Conservation (phyloP, 2,329 filamentous ascomycete species). For the Fusarium piperis region DNA sequence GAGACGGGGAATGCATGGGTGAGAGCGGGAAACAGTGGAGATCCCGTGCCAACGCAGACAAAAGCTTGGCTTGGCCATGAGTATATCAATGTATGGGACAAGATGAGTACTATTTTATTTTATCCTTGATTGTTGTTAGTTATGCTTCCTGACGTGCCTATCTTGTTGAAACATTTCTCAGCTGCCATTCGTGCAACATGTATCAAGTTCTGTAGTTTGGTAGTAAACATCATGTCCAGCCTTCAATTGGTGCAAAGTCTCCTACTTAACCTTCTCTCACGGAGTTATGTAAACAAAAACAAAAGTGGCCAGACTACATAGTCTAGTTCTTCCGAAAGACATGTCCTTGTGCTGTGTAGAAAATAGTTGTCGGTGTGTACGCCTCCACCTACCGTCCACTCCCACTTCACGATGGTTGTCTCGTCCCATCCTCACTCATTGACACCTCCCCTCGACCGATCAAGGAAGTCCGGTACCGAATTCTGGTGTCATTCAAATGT, state of each 20-base stretch:
- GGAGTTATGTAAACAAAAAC: not conserved
- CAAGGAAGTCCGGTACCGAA: not conserved
- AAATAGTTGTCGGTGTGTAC: not conserved
- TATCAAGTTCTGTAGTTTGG: no score
- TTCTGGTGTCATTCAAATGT: not conserved
- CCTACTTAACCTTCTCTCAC: not conserved
- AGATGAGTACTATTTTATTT: not conserved
- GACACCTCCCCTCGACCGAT: not conserved
- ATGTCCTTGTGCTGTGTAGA: not conserved
- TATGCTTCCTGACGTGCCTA: not conserved
- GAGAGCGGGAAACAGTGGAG: slow-evolving; percentile 23
- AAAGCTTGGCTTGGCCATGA: not conserved
- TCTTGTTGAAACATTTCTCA: not conserved
- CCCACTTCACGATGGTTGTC: no score
- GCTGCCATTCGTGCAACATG: not conserved
- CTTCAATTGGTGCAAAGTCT: not conserved
- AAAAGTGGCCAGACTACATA: not conserved
- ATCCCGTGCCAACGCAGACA: slow-evolving; percentile 1
- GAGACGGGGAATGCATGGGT: not conserved
- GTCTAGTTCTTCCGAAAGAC: not conserved
- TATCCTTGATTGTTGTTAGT: not conserved
- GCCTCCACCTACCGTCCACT: no score
- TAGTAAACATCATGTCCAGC: not conserved
- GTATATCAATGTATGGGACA: not conserved
- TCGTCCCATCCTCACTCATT: no score